Conservation (phyloP, 1,139 yeast genomes). For the Nakaseomyces nivariensis region DNA sequence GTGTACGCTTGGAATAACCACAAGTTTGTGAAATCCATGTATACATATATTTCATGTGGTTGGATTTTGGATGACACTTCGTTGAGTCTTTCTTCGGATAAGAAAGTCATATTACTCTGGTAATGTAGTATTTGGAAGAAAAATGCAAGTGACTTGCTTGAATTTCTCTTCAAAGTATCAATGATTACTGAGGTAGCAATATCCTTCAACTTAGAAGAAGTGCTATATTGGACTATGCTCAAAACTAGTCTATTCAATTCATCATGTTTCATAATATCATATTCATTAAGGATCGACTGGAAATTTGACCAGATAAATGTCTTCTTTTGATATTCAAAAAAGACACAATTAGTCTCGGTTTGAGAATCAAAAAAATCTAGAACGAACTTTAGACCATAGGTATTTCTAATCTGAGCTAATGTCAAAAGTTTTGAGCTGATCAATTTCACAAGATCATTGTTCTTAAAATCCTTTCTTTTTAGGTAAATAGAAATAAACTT, state of each 20-base stretch:
- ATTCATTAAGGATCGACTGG: slow-evolving; percentile 13
- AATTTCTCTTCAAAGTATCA: slow-evolving; percentile 9
- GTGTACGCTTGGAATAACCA: slow-evolving; percentile 27
- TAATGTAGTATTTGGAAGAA: slow-evolving; percentile 15
- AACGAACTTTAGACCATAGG: slow-evolving; percentile 14
- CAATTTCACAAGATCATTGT: slow-evolving; percentile 16
- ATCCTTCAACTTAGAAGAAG: slow-evolving; percentile 11
- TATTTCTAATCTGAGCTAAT: slow-evolving; percentile 21
- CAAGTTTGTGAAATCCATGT: slow-evolving; percentile 25
- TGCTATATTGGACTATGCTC: slow-evolving; percentile 17
- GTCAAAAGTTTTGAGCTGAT: slow-evolving; percentile 23
- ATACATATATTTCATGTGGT: slow-evolving; percentile 9
- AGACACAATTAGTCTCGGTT: slow-evolving; percentile 10
- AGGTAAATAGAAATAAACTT: slow-evolving; percentile 27
- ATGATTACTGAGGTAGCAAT: slow-evolving; percentile 11
- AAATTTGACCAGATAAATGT: slow-evolving; percentile 19
- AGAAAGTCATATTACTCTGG: not conserved
- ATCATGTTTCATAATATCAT: slow-evolving; percentile 7
- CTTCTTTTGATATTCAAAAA: slow-evolving; percentile 17
- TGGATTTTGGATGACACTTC: not conserved
- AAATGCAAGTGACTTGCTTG: slow-evolving; percentile 6
- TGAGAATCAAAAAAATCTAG: not conserved
- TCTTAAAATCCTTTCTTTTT: slow-evolving; percentile 23
- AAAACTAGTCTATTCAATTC: slow-evolving; percentile 11
- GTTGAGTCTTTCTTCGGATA: not conserved